These are phyloP conservation scores for Favolaschia claudopus DNA, from an alignment of 768 basidiomycete species.

Conservation along the genomic window DNA sequence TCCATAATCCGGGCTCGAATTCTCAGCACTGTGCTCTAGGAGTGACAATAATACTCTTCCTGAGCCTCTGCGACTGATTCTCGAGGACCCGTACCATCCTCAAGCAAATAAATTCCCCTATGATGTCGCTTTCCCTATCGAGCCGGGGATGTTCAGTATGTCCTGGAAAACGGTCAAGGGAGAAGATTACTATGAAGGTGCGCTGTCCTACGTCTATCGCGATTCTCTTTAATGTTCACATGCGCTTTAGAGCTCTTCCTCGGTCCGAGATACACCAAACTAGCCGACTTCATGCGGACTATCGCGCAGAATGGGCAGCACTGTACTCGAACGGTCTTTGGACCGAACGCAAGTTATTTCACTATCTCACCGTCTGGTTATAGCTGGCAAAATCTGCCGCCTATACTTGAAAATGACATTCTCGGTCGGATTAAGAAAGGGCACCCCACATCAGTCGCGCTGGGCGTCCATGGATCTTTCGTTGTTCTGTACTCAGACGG, in stretches of 20 bases:
- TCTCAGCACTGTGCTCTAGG: background rate
- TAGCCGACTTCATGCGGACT: conserved; percentile 22
- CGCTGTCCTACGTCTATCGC: background rate
- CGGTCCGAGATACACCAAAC: conserved; percentile 21
- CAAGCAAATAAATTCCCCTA: conserved; percentile 22
- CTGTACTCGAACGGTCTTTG: conserved; percentile 22
- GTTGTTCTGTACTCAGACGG: conserved; percentile 19
- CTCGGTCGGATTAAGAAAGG: conserved; percentile 16
- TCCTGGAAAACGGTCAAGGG: conserved; percentile 18
- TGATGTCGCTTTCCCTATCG: conserved; percentile 24
- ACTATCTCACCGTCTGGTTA: conserved; percentile 2
- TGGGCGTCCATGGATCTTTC: conserved; percentile 22
- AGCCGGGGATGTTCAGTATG: conserved; percentile 15
- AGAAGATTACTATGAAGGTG: conserved; percentile 27
- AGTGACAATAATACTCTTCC: conserved; percentile 23
- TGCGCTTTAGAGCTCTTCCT: conserved; percentile 19
- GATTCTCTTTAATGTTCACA: background rate
- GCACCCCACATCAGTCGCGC: conserved; percentile 16
- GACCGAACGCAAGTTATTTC: conserved; percentile 24
- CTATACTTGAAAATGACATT: conserved; percentile 16
- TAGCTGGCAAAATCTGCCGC: conserved; percentile 22
- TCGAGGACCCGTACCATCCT: conserved; percentile 27
- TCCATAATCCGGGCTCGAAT: background rate
- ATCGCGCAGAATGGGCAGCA: conserved; percentile 20
- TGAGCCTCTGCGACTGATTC: conserved; percentile 19